These are phyloP conservation scores for Ceratobasidium theobromae DNA, from an alignment of 1,284 basidiomycete species.

Conservation along the genomic window DNA sequence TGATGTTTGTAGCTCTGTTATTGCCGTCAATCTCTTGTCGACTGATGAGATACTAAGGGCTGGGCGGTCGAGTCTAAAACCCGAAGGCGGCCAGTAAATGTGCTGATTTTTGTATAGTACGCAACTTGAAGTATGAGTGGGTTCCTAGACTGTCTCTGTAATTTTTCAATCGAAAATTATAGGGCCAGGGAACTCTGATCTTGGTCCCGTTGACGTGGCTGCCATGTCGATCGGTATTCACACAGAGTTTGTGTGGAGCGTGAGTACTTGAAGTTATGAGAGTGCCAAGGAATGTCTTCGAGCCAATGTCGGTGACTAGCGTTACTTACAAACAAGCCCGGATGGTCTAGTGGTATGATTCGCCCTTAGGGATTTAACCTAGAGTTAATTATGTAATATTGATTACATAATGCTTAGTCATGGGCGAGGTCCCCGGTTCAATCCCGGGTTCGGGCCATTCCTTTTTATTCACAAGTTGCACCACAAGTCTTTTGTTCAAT, in stretches of 20 bases:
- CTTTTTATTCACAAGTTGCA: too few relatives aligned
- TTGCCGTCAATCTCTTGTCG: conserved; percentile 92
- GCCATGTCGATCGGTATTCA: too few relatives aligned
- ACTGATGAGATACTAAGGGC: conserved; percentile 96
- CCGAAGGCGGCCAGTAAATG: conserved; percentile 67
- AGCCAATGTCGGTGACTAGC: too few relatives aligned
- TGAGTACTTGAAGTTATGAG: too few relatives aligned
- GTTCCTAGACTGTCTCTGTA: too few relatives aligned
- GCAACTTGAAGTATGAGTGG: background rate
- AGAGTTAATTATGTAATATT: too few relatives aligned
- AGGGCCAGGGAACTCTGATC: too few relatives aligned
- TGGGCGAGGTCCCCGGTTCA: conserved; percentile 25
- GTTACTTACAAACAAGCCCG: too few relatives aligned
- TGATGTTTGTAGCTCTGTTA: conserved; percentile 76
- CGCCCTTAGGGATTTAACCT: conserved; percentile 14
- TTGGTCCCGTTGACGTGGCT: too few relatives aligned
- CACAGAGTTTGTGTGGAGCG: too few relatives aligned
- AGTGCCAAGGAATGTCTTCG: too few relatives aligned
- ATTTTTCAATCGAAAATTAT: too few relatives aligned
- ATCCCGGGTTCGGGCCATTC: conserved; percentile 9
- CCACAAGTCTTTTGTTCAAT: background rate
- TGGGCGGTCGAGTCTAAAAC: conserved; percentile 84
- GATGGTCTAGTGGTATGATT: conserved; percentile 31
- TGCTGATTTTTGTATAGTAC: background rate
- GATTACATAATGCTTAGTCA: conserved; percentile 8